phyloP scores from a whole-genome alignment of 805 yeast species.

The Hanseniaspora mollemarum region DNA sequence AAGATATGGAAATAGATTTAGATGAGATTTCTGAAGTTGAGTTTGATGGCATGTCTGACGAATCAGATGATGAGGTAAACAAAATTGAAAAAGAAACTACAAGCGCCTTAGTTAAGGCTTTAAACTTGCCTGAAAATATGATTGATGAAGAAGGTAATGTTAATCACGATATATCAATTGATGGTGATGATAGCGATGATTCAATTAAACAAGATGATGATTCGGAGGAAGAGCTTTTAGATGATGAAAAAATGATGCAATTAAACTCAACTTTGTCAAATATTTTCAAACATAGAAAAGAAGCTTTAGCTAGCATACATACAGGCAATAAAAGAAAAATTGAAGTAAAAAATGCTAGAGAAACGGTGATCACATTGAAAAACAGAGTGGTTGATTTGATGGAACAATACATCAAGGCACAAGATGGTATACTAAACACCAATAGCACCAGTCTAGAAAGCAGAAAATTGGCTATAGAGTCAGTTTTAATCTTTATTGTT shows the following conservation, averaged over 20 bases:
- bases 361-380: slow-evolving; percentile 68
- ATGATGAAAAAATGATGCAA: slow-evolving; percentile 93
- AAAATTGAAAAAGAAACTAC: slow-evolving; percentile 46
- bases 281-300: slow-evolving; percentile 74
- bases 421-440: slow-evolving; percentile 25
- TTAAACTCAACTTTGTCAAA: slow-evolving; percentile 72
- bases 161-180: slow-evolving; percentile 36
- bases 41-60: slow-evolving; percentile 19
- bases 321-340: slow-evolving; percentile 58
- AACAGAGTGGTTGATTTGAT: slow-evolving; percentile 66
- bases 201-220: slow-evolving; percentile 42
- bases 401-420: slow-evolving; percentile 46
- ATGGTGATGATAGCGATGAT: slow-evolving; percentile 30
- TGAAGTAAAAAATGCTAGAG: slow-evolving; percentile 69
- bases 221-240: slow-evolving; percentile 77
- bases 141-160: slow-evolving; percentile 36
- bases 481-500: slow-evolving; percentile 36
- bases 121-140: slow-evolving; percentile 48
- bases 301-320: slow-evolving; percentile 43
- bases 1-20: slow-evolving; percentile 26
- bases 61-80: slow-evolving; percentile 26
- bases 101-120: slow-evolving; percentile 55
- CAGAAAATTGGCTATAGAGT: slow-evolving; percentile 17
- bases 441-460: background rate
- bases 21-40: slow-evolving; percentile 28